Conservation (phyloP, 129 eudicot species). For the Glebionis coronaria region DNA sequence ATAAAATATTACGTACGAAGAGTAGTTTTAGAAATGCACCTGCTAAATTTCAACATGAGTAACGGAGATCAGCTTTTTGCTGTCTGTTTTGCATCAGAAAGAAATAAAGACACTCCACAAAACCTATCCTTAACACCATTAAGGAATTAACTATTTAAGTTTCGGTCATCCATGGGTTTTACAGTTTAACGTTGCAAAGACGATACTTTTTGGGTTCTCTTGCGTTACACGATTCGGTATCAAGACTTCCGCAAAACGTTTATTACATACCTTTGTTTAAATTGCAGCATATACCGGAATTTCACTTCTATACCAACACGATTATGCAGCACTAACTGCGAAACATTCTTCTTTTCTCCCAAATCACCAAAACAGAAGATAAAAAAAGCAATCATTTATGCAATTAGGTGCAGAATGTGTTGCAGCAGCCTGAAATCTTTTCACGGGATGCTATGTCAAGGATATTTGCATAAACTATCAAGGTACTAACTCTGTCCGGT, state of each 20-base stretch:
- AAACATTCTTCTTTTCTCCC: slow-evolving; percentile 5
- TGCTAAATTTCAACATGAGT: not conserved
- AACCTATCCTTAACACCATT: too few species aligned
- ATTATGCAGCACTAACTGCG: not conserved
- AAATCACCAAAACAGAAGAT: slow-evolving; percentile 5
- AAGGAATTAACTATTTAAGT: not conserved
- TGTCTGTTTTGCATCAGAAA: too few species aligned
- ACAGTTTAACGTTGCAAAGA: not conserved
- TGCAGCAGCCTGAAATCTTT: too few species aligned
- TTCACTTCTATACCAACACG: slow-evolving; percentile 12
- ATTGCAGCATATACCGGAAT: not conserved
- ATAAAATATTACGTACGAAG: too few species aligned
- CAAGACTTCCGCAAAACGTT: not conserved
- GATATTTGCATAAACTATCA: too few species aligned
- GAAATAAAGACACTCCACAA: too few species aligned
- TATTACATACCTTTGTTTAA: not conserved
- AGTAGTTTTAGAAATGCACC: not conserved
- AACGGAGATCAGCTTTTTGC: too few species aligned
- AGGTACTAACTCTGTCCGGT: too few species aligned
- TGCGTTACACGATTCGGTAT: not conserved
- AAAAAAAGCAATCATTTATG: slow-evolving; percentile 9
- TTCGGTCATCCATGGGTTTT: not conserved
- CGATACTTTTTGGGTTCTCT: not conserved
- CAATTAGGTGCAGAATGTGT: not conserved
- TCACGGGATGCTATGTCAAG: too few species aligned